These are phyloP conservation scores for Pythium apleroticum DNA, from an alignment of 352 stramenopile genomes.

Conservation along the genomic window DNA sequence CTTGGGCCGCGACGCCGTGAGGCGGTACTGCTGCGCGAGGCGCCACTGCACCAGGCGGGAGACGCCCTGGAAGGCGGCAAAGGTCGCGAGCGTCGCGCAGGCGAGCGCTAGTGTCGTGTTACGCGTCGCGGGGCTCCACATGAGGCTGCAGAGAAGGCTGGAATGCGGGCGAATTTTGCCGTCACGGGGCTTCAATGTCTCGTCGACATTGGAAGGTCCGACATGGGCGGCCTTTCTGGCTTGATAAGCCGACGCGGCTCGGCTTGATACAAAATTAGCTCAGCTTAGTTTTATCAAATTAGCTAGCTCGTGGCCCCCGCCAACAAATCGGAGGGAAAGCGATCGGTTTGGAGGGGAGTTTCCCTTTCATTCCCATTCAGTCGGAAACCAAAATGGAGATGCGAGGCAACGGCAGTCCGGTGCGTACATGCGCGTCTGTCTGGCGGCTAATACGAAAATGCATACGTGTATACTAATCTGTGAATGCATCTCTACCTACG, in stretches of 20 bases:
- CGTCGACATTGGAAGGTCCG: conserved; percentile 1
- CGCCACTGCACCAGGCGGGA: conserved; percentile 13
- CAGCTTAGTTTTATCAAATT: background rate
- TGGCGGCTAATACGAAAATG: background rate
- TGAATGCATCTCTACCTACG: background rate
- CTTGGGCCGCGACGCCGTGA: background rate
- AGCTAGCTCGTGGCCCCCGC: background rate
- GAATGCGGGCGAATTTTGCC: background rate
- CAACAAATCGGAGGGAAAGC: background rate
- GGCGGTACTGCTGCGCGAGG: conserved; percentile 2
- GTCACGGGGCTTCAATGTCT: conserved; percentile 11
- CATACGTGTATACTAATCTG: background rate
- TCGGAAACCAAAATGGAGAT: background rate
- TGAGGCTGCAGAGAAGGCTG: background rate
- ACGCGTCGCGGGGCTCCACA: conserved; percentile 21
- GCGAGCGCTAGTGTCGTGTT: conserved; percentile 15
- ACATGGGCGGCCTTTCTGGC: conserved; percentile 7
- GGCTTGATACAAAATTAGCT: background rate
- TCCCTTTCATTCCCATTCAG: background rate
- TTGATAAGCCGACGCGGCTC: background rate
- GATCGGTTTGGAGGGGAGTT: conserved; percentile 18
- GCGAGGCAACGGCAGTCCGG: background rate
- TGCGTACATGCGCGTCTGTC: background rate
- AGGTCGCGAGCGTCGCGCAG: conserved; percentile 6
- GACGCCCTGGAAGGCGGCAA: conserved; percentile 9